Evolutionary conservation across 2,329 filamentous ascomycete species (phyloP), one percentile per base, ranked within the genome.

Genomic region (Sarocladium kiliense): DNA sequence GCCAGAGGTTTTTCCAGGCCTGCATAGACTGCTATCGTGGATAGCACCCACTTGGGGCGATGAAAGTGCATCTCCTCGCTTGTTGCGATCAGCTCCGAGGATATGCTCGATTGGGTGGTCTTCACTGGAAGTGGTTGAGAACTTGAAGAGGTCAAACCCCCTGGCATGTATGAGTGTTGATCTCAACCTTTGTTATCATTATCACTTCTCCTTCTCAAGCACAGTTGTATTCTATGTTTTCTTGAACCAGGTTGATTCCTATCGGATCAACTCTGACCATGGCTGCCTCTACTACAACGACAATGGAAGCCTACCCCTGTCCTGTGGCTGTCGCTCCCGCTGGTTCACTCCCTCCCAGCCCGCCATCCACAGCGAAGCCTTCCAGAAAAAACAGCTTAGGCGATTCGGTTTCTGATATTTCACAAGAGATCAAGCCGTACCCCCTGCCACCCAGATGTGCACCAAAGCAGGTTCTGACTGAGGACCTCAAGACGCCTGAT

Each of bases 401-500:
- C 9, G 68, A 66, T 30, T 30, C 32, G n/a, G 36, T 25, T 12
- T 19, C 23, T 2, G 49, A 62, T 21, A 61, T 61, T 44, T 30
- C 59, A 32, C 58, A 37, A n/a, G 30, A 54, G 9, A 54, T 62
- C 18, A 66, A 65, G 12, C 57, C 55, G 3, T 84, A 90, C 57
- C 80, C 89, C 21, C 74, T 95, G 3, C 89, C 91, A 12, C 90
- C 89, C 10, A 77, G 76, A 21, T 78, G 83, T 4, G 78, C 68
- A 49, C 76, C 82, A 3, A 84, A 80, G 49, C 72, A 79, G 41
- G 81, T 94, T 12, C 76, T 95, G 5, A 76, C 84, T n/a, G 72
- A 89, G 64, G 91, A 96, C 66, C 77, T 88, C 59, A 87, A 88
- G 59, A 97, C 91, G 0, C 92, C 92, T 9, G 92, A 97, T 65